phyloP scores from a whole-genome alignment of 805 yeast genomes.

The Ogataea parapolymorpha region DNA sequence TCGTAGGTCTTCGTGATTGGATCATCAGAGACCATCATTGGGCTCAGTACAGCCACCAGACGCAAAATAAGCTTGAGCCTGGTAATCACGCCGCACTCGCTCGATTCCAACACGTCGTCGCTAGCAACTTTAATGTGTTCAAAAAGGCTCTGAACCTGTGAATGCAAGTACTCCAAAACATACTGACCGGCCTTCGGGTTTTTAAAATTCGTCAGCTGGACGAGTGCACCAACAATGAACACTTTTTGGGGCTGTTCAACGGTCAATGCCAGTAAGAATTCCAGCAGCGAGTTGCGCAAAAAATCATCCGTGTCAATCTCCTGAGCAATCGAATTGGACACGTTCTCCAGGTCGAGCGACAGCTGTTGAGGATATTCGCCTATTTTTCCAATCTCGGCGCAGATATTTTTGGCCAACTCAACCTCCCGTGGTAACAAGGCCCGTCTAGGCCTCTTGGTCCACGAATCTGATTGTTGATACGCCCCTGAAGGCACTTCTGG shows the following conservation, averaged over 20 bases:
- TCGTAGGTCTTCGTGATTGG: constrained; percentile 40
- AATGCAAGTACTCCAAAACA: constrained; percentile 66
- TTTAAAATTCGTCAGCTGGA: constrained; percentile 62
- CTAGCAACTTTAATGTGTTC: constrained; percentile 25
- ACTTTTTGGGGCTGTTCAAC: constrained; percentile 91
- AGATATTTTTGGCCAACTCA: constrained; percentile 43
- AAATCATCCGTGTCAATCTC: constrained; percentile 62
- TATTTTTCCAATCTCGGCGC: constrained; percentile 51
- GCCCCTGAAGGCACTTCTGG: not conserved
- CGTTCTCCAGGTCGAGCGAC: constrained; percentile 55
- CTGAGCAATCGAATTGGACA: constrained; percentile 61
- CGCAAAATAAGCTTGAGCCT: constrained; percentile 68
- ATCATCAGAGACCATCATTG: constrained; percentile 53
- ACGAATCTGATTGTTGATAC: not conserved
- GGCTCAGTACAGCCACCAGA: constrained; percentile 62
- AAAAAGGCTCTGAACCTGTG: constrained; percentile 55
- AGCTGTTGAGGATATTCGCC: constrained; percentile 46
- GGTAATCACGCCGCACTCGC: constrained; percentile 60
- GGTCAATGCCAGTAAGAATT: constrained; percentile 64
- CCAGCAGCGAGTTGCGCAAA: constrained; percentile 55
- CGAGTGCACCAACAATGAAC: constrained; percentile 63
- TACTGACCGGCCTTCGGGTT: constrained; percentile 65
- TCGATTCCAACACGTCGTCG: constrained; percentile 22
- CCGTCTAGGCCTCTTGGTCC: constrained; percentile 17
- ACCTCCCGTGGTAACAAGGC: constrained; percentile 17